Evolutionary conservation across 345 rosid species (phyloP), one percentile per base, ranked within the genome.

Genomic region (Raphanus raphanistrum): DNA sequence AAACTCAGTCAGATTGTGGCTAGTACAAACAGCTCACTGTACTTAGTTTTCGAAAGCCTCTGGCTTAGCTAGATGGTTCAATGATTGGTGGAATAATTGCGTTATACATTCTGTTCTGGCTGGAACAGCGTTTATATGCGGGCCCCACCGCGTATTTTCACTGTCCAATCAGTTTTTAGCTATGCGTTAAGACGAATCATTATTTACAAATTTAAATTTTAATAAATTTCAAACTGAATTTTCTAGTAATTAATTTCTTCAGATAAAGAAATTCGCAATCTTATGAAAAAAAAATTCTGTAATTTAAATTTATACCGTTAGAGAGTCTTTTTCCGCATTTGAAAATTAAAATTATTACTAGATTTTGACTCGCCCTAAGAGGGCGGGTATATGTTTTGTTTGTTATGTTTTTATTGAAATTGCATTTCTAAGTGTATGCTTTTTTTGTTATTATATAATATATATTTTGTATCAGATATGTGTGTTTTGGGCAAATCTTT

Each of bases 21-120:
- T 55, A 57, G 31, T 25, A 57, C 29, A 21, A 10, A 26, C 63
- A 26, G 1, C 2, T n/a, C n/a, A n/a, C n/a, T 57, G 1, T 57
- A 58, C 4, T 5, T 3, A 43, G 62, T 58, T 25, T 58, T 58
- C 33, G 21, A 32, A 29, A 29, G 10, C 66, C 9, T 58, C 61
- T 28, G 31, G 5, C 0, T 61, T 5, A 61, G 45, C 16, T 55
- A 43, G 25, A 62, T 16, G 60, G 52, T 41, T 58, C 33, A 41
- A 58, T 31, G 16, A 75, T 67, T 59, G 55, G 55, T 50, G 7
- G 16, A n/a, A 50, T 50, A 52, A 52, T 52, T 52, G 59, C 59
- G 1, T 16, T 52, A 17, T 52, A 52, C 59, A 52, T 16, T 52
- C 6, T 8, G 17, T 5, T 45, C 2, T 50, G 57, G 60, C 60